Base-by-base conservation (phyloP, 1,139 yeast species). In the Yamadazyma mexicana region DNA sequence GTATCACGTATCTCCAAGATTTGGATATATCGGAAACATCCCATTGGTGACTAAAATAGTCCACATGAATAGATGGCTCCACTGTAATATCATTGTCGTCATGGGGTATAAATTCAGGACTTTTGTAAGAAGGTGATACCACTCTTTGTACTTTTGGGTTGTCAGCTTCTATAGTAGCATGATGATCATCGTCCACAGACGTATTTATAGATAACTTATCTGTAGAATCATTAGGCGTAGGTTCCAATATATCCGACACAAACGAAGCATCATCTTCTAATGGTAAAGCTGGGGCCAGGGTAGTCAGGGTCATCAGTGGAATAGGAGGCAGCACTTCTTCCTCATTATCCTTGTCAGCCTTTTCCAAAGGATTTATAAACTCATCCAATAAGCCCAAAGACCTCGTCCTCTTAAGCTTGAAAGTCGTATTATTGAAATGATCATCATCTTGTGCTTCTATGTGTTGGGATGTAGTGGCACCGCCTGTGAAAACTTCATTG, bases 1-100 rank as follows among this genome's bases (percentile, higher is more conserved):
- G 68, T 34, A 88, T 91, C 45, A 92, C 86, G 59, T 92, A 92
- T 48, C 96, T 75, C 98, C 98, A 92, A 28, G 96, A 87, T 50
- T 87, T 87, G 11, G 95, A 86, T 30, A 92, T 87, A 59, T 92
- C 98, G 4, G 82, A 70, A 49, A 91, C 98, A 54, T 88, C 88
- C 98, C 98, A 92, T 58, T 92, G 78, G 58, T 92, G 96, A 4
- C 96, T 87, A 33, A 92, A 73, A 61, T 92, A 92, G 65, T 92
- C 98, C 12, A 92, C 98, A 56, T 91, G 97, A 38, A 83, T 77
- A 35, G 85, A 78, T 5, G 98, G 97, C 54, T 87, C 95, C 48
- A 79, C 78, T 39, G 77, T 77, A 28, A 91, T 73, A 52, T 86
- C 95, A 22, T 82, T 79, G 62, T 92, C 98, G 62, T 92, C 98